Evolutionary conservation across 2,329 filamentous ascomycete genomes (phyloP), one percentile per base, ranked within the genome.

Genomic region (Raffaelea albimanens): DNA sequence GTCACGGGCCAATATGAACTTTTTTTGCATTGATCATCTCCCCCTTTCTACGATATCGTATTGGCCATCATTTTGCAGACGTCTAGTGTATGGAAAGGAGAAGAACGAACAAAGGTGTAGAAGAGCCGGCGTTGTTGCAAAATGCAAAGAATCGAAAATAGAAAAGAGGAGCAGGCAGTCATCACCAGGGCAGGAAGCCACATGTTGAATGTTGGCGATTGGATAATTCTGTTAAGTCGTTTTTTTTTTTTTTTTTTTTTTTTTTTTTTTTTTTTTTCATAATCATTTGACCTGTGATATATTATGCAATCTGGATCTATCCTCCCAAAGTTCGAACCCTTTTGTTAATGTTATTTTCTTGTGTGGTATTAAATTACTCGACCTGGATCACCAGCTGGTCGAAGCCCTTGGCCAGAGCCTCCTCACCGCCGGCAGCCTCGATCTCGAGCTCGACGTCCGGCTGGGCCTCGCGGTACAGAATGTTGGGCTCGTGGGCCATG

Each of bases 401-500:
- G n/a, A 59, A 57, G 2, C 58, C 58, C 47, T 49, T 56, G 40
- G 57, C 56, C 8, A 60, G 40, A 10, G 49, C 57, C 13, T 54
- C 54, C 46, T 59, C 57, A 25, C 56, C 60, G 5, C 66, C 68
- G 1, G 63, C 64, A 50, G 65, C 60, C 54, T 66, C 67, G 55
- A 72, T 66, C 60, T 71, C 69, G 43, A 64, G 63, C 50, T 72
- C 62, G n/a, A 73, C 55, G 51, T 72, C 70, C 5, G 66, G 62
- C 57, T 73, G 70, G 7, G 65, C 67, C 59, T 73, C 70, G 23
- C 63, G 60, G 55, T 73, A 73, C 38, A 73, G 53, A 47, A 60
- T 60, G 48, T 72, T 60, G 53, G 66, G 65, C 58, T 72, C 69
- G 44, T 67, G 68, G 22, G 69, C 68, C 68, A 72, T 71, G 38